Conservation (phyloP, 805 yeast genomes). For the Blastobotrys attinorum region DNA sequence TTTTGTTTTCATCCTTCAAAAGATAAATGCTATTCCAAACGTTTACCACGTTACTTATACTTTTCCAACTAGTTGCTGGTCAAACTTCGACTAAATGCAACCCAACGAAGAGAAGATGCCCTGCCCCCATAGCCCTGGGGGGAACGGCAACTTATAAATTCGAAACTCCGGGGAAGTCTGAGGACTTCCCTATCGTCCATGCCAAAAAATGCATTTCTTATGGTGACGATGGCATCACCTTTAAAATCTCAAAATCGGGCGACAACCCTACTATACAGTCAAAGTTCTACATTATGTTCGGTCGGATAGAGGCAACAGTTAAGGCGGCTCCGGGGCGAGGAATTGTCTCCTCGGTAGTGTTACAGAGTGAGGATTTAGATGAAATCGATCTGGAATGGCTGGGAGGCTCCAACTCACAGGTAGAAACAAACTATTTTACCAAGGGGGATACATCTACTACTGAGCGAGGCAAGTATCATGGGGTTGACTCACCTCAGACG, state of each 20-base stretch:
- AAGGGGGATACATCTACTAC: conserved; percentile 72
- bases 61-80: too few relatives aligned
- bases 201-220: conserved; percentile 32
- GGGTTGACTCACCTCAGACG: conserved; percentile 46
- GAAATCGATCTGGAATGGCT: conserved; percentile 86
- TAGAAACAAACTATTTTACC: conserved; percentile 65
- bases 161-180: conserved; percentile 32
- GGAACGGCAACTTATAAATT: conserved; percentile 47
- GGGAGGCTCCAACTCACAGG: conserved; percentile 67
- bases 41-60: too few relatives aligned
- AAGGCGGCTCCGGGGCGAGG: conserved; percentile 74
- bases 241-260: conserved; percentile 51
- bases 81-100: conserved; percentile 34
- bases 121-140: conserved; percentile 57
- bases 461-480: conserved; percentile 71
- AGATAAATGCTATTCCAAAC: too few relatives aligned
- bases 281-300: conserved; percentile 81
- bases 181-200: conserved; percentile 21
- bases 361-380: conserved; percentile 79
- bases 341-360: conserved; percentile 68
- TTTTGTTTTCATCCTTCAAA: too few relatives aligned
- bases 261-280: conserved; percentile 77
- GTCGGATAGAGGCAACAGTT: conserved; percentile 62
- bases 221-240: conserved; percentile 46
- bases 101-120: conserved; percentile 36